These are phyloP conservation scores for Penicillium maclennaniae DNA, from an alignment of 495 filamentous ascomycete species.

Conservation along the genomic window DNA sequence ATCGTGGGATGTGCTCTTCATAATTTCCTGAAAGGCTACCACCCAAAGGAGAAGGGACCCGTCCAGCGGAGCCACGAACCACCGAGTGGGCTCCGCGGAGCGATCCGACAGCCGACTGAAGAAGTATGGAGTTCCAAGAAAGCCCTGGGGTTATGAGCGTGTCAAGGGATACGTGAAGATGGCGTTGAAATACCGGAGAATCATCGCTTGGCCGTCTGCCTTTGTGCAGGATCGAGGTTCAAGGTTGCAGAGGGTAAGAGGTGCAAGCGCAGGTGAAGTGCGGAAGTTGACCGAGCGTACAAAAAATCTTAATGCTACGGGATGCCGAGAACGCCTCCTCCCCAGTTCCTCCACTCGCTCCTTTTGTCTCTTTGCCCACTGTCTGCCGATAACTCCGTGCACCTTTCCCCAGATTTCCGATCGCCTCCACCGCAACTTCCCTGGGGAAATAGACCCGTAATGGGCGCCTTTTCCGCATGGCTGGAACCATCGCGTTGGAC, in stretches of 20 bases:
- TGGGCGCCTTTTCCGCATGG: constrained; percentile 27
- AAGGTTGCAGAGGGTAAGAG: background rate
- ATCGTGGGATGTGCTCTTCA: background rate
- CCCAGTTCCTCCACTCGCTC: background rate
- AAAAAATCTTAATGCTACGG: constrained; percentile 4
- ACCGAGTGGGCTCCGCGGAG: constrained; percentile 4
- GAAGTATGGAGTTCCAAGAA: constrained; percentile 12
- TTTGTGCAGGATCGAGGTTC: background rate
- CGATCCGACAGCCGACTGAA: constrained; percentile 16
- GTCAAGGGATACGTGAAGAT: too few species aligned
- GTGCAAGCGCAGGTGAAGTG: background rate
- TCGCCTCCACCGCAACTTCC: constrained; percentile 4
- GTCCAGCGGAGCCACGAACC: constrained; percentile 16
- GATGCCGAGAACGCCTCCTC: constrained; percentile 8
- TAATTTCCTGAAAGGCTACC: background rate
- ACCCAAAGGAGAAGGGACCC: background rate
- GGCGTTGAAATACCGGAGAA: background rate
- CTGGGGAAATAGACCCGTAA: background rate
- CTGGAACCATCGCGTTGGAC: constrained; percentile 35
- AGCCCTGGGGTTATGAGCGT: background rate
- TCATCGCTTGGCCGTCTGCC: background rate
- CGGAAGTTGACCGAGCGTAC: constrained; percentile 15
- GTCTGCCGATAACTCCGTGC: constrained; percentile 6
- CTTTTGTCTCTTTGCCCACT: constrained; percentile 5
- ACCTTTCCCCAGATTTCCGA: constrained; percentile 10